phyloP scores from a whole-genome alignment of 148 eudicot genomes.

The Cornus florida region DNA sequence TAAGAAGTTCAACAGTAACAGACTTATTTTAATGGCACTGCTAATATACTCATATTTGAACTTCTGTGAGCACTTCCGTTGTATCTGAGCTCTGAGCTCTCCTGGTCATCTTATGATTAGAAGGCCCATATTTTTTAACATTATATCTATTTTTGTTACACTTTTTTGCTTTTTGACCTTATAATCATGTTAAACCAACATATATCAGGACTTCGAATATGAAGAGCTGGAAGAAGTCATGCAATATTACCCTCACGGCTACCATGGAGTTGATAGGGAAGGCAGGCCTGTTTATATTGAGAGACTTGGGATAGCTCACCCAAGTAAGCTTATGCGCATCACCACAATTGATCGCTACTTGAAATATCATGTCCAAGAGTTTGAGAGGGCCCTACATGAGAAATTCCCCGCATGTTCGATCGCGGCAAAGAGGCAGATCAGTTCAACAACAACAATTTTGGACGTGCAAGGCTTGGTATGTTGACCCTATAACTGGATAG shows the following conservation, averaged over 20 bases:
- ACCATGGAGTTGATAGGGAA: slow-evolving; percentile 84
- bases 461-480: slow-evolving; percentile 88
- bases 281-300: slow-evolving; percentile 89
- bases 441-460: slow-evolving; percentile 72
- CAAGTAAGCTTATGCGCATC: slow-evolving; percentile 66
- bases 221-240: slow-evolving; percentile 69
- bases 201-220: slow-evolving; percentile 60
- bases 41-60: background rate
- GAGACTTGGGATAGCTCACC: slow-evolving; percentile 75
- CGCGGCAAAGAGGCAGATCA: slow-evolving; percentile 70
- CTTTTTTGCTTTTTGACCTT: background rate
- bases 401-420: slow-evolving; percentile 88
- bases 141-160: background rate
- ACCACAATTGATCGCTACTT: slow-evolving; percentile 71
- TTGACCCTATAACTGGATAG: background rate
- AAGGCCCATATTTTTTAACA: background rate
- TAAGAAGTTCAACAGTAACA: no score
- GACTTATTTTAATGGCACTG: background rate
- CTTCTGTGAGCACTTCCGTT: background rate
- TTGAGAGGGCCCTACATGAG: slow-evolving; percentile 69
- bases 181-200: background rate
- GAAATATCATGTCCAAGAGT: slow-evolving; percentile 80
- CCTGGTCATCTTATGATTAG: background rate
- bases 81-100: background rate
- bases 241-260: slow-evolving; percentile 82